Conservation (phyloP, 192 early-diverging fungal species). For the Coemansia sp. region DNA sequence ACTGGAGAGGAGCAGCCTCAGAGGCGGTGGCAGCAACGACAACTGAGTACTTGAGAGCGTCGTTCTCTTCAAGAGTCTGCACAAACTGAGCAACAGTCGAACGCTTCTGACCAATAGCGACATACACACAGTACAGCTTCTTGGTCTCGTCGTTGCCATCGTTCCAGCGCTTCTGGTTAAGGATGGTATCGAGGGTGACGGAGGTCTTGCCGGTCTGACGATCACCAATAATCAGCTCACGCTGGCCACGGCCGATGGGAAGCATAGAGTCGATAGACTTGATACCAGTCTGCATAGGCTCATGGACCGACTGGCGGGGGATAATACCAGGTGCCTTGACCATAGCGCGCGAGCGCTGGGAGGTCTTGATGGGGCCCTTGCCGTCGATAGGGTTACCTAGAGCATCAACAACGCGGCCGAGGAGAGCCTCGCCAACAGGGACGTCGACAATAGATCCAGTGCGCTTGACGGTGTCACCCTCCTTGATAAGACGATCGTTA, state of each 20-base stretch:
- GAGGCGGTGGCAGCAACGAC: slow-evolving; percentile 99
- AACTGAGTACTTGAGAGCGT: slow-evolving; percentile 98
- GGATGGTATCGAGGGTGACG: slow-evolving; percentile 97
- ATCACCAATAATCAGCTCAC: slow-evolving; percentile 99
- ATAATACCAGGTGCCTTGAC: slow-evolving; percentile 99
- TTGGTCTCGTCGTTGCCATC: slow-evolving; percentile 89
- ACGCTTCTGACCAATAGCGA: slow-evolving; percentile 98
- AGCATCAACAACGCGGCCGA: slow-evolving; percentile 98
- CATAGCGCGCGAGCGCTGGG: slow-evolving; percentile 88
- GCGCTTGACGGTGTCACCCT: slow-evolving; percentile 99
- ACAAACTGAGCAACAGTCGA: slow-evolving; percentile 99
- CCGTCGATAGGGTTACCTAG: slow-evolving; percentile 99
- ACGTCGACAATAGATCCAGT: slow-evolving; percentile 99
- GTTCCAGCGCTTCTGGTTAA: slow-evolving; percentile 99
- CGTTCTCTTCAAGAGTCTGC: slow-evolving; percentile 96
- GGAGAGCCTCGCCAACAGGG: slow-evolving; percentile 88
- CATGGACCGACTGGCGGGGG: slow-evolving; percentile 97
- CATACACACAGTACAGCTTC: slow-evolving; percentile 99
- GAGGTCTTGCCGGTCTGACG: slow-evolving; percentile 99
- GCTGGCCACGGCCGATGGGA: slow-evolving; percentile 99
- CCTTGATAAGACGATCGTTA: slow-evolving; percentile 99
- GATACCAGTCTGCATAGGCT: slow-evolving; percentile 99
- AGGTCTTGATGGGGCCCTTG: slow-evolving; percentile 92
- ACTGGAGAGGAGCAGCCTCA: slow-evolving; percentile 98
- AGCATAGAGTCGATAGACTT: slow-evolving; percentile 99